Base-by-base conservation (phyloP, 768 basidiomycete genomes). In the Lactifluus hygrophoroides region DNA sequence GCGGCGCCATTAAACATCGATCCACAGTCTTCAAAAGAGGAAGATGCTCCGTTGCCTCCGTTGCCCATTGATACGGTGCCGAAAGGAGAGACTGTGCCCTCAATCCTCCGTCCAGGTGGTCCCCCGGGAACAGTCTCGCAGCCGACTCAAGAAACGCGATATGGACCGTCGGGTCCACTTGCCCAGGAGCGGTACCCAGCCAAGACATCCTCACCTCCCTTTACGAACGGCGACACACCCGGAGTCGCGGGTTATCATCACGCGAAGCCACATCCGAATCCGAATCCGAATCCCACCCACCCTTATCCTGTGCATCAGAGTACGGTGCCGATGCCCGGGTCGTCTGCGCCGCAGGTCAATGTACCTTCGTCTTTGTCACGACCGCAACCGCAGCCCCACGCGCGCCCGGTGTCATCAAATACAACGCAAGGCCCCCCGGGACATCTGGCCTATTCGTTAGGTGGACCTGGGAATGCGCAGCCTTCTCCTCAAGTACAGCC, bases 21-120 rank as follows among this genome's bases (percentile, higher is more conserved):
- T 17, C 52, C 54, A 28, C 60, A 23, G 34, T 21, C 56, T 13
- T 35, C 60, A 28, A 61, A 23, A 45, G 27, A 8, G 8, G 38
- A 34, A 21, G 50, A 53, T 16, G 28, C 56, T 2, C 48, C 60
- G 10, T 34, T 61, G 23, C 60, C 60, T 8, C 56, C 60, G 14
- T 30, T 61, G 23, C 60, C 60, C 7, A 30, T 5, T 10, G 43
- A 34, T n/a, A 32, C 16, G 4, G 51, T 3, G n/a, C 61, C 61
- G 19, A 59, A 52, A 19, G 51, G 50, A 54, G 46, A 52, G 27
- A 28, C 17, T 9, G 30, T 62, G 28, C 55, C 62, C 16, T 58
- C 51, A 27, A 63, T 28, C 25, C 50, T 60, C 13, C 55, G 54
- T 25, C 61, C 56, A 16, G 58, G 60, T 25, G 57, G 52, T n/a